Percentiles rank a stretch among this genome's conserved stretches.
These are phyloP conservation scores for Microstegium vimineum DNA, from an alignment of 176 grass and related monocot genomes.

Conservation along the genomic window DNA sequence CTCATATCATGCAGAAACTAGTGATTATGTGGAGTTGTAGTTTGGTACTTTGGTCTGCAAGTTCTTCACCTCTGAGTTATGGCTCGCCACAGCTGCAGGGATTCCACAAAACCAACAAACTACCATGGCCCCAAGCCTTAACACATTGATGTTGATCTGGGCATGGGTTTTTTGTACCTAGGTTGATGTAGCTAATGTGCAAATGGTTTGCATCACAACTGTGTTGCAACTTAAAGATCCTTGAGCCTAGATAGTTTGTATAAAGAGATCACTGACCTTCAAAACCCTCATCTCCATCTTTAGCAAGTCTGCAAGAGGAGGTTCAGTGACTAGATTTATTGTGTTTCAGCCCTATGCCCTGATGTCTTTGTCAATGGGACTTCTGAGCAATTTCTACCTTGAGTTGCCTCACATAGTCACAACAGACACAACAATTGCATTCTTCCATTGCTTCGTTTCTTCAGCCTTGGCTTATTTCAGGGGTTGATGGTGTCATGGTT, in stretches of 20 bases:
- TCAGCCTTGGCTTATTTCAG: neutral
- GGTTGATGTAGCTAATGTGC: neutral
- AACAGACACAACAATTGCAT: neutral
- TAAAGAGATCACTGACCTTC: neutral
- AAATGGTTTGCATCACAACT: neutral
- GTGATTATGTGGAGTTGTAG: slow-evolving; percentile 11
- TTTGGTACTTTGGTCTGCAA: neutral
- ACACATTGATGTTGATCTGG: neutral
- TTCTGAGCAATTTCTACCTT: neutral
- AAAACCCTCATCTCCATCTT: neutral
- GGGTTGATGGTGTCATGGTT: neutral
- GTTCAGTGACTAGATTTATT: neutral
- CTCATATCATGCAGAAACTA: neutral
- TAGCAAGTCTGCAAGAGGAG: neutral
- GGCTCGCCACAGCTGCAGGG: neutral
- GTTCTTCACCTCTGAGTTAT: neutral
- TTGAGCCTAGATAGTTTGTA: neutral
- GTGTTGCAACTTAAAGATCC: neutral
- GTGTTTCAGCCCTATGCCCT: neutral
- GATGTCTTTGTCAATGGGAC: neutral
- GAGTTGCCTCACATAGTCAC: neutral
- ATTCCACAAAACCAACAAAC: neutral
- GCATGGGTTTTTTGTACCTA: neutral
- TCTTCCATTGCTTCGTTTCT: neutral
- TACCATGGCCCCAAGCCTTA: neutral